Conservation (phyloP, 768 basidiomycete genomes). For the Lentinula sp. region DNA sequence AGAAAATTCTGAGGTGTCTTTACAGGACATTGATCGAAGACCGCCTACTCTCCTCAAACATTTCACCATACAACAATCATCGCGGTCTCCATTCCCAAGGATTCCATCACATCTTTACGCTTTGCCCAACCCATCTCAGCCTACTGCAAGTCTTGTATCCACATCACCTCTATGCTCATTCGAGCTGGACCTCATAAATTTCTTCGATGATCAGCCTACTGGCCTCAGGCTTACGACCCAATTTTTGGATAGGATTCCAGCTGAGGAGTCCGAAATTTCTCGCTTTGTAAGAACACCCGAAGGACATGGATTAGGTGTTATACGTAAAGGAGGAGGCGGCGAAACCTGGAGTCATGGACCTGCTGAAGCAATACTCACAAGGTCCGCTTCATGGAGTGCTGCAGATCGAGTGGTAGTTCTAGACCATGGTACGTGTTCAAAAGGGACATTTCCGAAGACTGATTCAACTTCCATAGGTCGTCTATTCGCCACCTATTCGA, state of each 20-base stretch:
- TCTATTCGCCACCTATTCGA: slow-evolving; percentile 55
- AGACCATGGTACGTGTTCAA: slow-evolving; percentile 43
- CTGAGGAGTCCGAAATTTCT: slow-evolving; percentile 48
- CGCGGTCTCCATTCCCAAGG: slow-evolving; percentile 39
- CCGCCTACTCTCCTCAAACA: slow-evolving; percentile 80
- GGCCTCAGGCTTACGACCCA: slow-evolving; percentile 41
- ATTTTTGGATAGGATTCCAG: slow-evolving; percentile 29
- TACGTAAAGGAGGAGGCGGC: slow-evolving; percentile 50
- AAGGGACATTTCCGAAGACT: neutral
- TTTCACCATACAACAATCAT: slow-evolving; percentile 65
- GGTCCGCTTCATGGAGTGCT: slow-evolving; percentile 44
- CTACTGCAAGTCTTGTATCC: slow-evolving; percentile 52
- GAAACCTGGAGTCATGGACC: slow-evolving; percentile 58
- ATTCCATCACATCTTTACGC: slow-evolving; percentile 48
- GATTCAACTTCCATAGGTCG: slow-evolving; percentile 23
- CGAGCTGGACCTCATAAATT: slow-evolving; percentile 48
- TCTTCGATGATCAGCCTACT: slow-evolving; percentile 56
- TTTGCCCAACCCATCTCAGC: slow-evolving; percentile 39
- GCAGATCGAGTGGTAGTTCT: slow-evolving; percentile 70
- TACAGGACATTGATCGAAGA: slow-evolving; percentile 81
- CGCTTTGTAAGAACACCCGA: slow-evolving; percentile 75
- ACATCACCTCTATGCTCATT: slow-evolving; percentile 62
- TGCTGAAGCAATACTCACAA: slow-evolving; percentile 39
- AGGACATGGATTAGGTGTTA: slow-evolving; percentile 66
- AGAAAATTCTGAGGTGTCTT: neutral